Percentiles rank a stretch among this genome's conserved stretches.
These are phyloP conservation scores for Pseudonitzschia delicatissima DNA, from an alignment of 108 stramenopile genomes.

Conservation along the genomic window DNA sequence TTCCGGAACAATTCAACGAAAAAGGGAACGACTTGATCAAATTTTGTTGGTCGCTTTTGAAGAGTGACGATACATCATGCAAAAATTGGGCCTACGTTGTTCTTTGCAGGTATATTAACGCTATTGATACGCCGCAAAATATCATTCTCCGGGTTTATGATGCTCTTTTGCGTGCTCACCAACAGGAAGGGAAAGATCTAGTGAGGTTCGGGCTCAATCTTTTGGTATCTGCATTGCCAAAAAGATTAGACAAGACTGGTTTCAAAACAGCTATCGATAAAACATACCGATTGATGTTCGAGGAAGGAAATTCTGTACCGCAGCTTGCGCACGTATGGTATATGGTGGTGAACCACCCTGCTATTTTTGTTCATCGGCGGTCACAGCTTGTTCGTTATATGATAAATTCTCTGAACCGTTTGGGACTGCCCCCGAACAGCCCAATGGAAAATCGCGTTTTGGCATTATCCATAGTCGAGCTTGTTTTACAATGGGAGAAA, in stretches of 20 bases:
- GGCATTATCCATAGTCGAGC: constrained; percentile 71
- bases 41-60: constrained; percentile 85
- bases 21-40: constrained; percentile 82
- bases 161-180: constrained; percentile 77
- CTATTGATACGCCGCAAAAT: constrained; percentile 69
- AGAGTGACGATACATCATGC: constrained; percentile 75
- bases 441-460: constrained; percentile 69
- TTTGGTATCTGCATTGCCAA: constrained; percentile 78
- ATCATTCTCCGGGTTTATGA: constrained; percentile 87
- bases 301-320: constrained; percentile 87
- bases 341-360: constrained; percentile 68
- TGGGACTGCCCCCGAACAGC: constrained; percentile 77
- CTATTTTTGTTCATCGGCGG: constrained; percentile 61
- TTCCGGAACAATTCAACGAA: constrained; percentile 47
- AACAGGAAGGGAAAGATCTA: constrained; percentile 77
- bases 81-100: constrained; percentile 93
- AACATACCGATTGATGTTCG: constrained; percentile 85
- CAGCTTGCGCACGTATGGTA: constrained; percentile 93
- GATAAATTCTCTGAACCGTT: constrained; percentile 73
- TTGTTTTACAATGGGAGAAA: constrained; percentile 83
- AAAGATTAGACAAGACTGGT: constrained; percentile 50
- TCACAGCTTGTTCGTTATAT: constrained; percentile 75
- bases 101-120: constrained; percentile 75
- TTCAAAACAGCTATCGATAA: constrained; percentile 71
- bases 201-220: constrained; percentile 78